Percentiles rank a stretch among this genome's conserved stretches.
Conservation (phyloP, 371 early-diverging fungal species). For the Mortierella sp. region DNA sequence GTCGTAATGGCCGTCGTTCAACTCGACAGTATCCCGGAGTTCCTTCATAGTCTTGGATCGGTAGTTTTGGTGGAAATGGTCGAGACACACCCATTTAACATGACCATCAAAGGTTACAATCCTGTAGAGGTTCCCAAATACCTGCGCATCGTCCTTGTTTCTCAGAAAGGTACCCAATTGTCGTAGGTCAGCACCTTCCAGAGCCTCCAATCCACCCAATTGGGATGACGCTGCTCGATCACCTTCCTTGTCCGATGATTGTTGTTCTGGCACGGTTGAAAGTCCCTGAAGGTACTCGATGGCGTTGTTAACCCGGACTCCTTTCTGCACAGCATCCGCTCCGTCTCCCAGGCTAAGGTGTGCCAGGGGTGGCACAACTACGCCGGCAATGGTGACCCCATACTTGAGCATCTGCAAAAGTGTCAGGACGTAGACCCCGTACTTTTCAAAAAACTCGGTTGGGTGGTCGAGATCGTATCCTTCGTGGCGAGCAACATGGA, state of each 20-base stretch:
- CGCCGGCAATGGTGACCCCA: conserved; percentile 20
- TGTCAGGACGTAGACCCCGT: conserved; percentile 27
- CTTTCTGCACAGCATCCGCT: neutral
- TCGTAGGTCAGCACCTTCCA: conserved; percentile 17
- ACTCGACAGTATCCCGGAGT: neutral
- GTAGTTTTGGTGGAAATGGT: conserved; percentile 14
- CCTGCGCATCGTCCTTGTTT: neutral
- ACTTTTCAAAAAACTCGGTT: conserved; percentile 43
- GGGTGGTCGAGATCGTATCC: conserved; percentile 39
- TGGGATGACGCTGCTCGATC: no score
- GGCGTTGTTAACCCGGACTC: neutral
- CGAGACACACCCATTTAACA: conserved; percentile 26
- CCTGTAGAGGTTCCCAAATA: conserved; percentile 16
- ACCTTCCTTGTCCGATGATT: neutral
- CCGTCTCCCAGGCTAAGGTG: conserved; percentile 8
- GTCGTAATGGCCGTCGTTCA: neutral
- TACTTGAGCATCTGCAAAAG: conserved; percentile 38
- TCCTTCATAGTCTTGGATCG: neutral
- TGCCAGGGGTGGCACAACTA: conserved; percentile 30
- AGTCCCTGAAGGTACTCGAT: neutral
- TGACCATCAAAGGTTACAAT: conserved; percentile 6
- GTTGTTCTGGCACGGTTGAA: neutral
- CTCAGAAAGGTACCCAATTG: neutral
- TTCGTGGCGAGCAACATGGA: conserved; percentile 43
- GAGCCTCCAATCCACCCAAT: neutral